Evolutionary conservation across 306 rosid genomes (phyloP).

Genomic region (Purshia tridentata): DNA sequence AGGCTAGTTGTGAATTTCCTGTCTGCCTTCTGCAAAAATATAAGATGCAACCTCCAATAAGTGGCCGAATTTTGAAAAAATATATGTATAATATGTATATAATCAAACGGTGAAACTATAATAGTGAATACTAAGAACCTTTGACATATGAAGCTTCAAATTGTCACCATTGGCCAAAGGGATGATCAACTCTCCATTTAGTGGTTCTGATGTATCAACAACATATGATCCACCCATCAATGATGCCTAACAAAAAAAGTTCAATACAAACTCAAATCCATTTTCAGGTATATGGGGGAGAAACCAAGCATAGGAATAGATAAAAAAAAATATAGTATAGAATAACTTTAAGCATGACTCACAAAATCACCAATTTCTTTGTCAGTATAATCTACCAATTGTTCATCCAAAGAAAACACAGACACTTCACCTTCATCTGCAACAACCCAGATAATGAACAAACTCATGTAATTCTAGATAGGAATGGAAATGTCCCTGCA

Average conservation of each 20-base stretch:
- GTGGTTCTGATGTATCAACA: slow-evolving; percentile 47
- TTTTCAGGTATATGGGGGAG: slow-evolving; percentile 18
- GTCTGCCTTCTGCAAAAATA: slow-evolving; percentile 58
- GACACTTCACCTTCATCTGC: slow-evolving; percentile 72
- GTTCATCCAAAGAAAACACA: slow-evolving; percentile 71
- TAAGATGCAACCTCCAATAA: slow-evolving; percentile 6
- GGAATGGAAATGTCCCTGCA: not conserved
- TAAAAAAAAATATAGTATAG: not conserved
- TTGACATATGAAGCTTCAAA: slow-evolving; percentile 64
- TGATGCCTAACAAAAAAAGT: slow-evolving; percentile 53
- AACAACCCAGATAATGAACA: slow-evolving; percentile 14
- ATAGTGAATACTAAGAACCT: slow-evolving; percentile 40
- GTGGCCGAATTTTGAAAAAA: not conserved
- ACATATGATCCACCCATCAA: slow-evolving; percentile 83
- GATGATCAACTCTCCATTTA: slow-evolving; percentile 69
- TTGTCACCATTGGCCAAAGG: slow-evolving; percentile 55
- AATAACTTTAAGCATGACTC: slow-evolving; percentile 38
- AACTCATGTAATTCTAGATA: not conserved
- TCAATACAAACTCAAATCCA: not conserved
- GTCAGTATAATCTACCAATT: slow-evolving; percentile 44
- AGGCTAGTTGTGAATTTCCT: slow-evolving; percentile 53
- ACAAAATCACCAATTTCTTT: slow-evolving; percentile 69
- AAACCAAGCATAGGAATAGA: slow-evolving; percentile 18
- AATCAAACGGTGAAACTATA: not conserved
- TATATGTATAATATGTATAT: not conserved